These are phyloP conservation scores for Talaromyces stipitatus DNA, from an alignment of 495 filamentous ascomycete genomes.

Conservation along the genomic window DNA sequence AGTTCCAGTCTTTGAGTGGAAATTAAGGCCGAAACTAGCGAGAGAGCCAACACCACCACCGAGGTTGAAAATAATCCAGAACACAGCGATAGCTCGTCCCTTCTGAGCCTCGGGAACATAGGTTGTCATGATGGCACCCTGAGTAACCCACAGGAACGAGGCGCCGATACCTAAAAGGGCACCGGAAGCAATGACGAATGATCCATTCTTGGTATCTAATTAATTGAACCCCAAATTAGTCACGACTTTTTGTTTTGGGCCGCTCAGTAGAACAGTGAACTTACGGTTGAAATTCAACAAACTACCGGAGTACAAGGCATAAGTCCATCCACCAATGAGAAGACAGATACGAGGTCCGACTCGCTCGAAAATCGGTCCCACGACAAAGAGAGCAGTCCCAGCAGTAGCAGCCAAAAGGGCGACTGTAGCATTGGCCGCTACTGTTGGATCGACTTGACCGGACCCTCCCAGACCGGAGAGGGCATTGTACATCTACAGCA, in stretches of 20 bases:
- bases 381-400: constrained; percentile 33
- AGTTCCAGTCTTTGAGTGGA: constrained; percentile 33
- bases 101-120: constrained; percentile 42
- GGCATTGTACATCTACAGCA: constrained; percentile 61
- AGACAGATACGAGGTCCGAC: constrained; percentile 33
- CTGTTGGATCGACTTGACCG: constrained; percentile 37
- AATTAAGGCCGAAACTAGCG: constrained; percentile 41
- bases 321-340: constrained; percentile 36
- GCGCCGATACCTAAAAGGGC: constrained; percentile 44
- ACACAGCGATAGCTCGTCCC: constrained; percentile 42
- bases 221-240: constrained; percentile 28
- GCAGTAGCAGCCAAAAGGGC: constrained; percentile 32
- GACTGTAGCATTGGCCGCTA: constrained; percentile 35
- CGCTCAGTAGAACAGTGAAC: background rate
- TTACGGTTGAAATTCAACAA: constrained; percentile 32
- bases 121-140: constrained; percentile 51
- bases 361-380: constrained; percentile 33
- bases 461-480: constrained; percentile 48
- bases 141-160: constrained; percentile 44
- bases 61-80: constrained; percentile 51
- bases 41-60: constrained; percentile 43
- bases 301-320: constrained; percentile 33
- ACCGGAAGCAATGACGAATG: constrained; percentile 64
- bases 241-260: background rate
- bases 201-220: constrained; percentile 60